These are phyloP conservation scores for Alopecurus myosuroides DNA, from an alignment of 176 grass and related monocot genomes.

Conservation along the genomic window DNA sequence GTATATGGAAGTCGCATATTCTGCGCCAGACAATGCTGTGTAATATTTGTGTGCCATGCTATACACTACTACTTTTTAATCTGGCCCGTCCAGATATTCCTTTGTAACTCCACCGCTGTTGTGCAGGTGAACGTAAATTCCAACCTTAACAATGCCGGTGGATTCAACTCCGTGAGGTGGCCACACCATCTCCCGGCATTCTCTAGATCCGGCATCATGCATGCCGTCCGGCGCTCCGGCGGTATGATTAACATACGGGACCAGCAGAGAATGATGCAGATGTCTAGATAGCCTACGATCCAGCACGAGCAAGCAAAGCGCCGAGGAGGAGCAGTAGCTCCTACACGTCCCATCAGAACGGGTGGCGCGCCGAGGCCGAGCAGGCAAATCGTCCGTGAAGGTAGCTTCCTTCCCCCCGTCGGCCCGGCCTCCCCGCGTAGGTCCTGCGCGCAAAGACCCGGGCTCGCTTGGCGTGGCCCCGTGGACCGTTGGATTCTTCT, in stretches of 20 bases:
- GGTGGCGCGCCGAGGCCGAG: not conserved
- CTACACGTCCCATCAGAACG: constrained; percentile 18
- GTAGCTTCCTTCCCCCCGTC: too few relatives aligned
- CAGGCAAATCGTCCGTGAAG: not conserved
- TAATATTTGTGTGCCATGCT: too few relatives aligned
- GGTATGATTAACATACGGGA: constrained; percentile 8
- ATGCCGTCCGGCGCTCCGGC: not conserved
- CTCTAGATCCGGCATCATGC: not conserved
- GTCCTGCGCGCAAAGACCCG: too few relatives aligned
- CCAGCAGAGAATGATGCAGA: constrained; percentile 26
- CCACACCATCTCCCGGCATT: not conserved
- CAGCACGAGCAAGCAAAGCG: not conserved
- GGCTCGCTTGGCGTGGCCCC: not conserved
- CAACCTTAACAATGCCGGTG: too few relatives aligned
- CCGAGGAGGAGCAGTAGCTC: not conserved
- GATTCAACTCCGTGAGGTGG: too few relatives aligned
- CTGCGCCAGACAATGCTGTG: too few relatives aligned
- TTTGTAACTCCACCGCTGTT: too few relatives aligned
- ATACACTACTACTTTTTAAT: too few relatives aligned
- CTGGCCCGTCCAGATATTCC: too few relatives aligned
- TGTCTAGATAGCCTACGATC: not conserved
- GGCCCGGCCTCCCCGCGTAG: not conserved
- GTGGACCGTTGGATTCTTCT: not conserved
- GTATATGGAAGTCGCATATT: too few relatives aligned
- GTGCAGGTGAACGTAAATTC: too few relatives aligned